Evolutionary conservation across 192 early-diverging fungal species (phyloP), one percentile per base, ranked within the genome.

Genomic region (Pilobolus umbonatus): DNA sequence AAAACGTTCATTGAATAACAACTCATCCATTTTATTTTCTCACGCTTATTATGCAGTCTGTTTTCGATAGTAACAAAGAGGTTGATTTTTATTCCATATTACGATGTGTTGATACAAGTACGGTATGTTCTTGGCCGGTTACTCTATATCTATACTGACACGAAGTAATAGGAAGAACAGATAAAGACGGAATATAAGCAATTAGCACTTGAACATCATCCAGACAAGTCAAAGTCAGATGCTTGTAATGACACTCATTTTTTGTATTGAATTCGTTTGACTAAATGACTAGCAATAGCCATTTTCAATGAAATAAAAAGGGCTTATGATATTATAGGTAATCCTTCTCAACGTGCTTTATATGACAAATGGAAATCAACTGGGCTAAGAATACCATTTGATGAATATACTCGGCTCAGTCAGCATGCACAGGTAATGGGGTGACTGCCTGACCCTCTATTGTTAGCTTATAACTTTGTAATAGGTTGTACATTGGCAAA

Each of bases 401-500:
- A 43, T 25, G 66, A 62, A 4, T 68, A 40, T 51, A 31, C 42
- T n/a, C 53, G 50, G 9, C 60, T 68, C 29, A 47, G 59, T 29
- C 3, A 32, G 2, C 66, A 68, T 51, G 60, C 53, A 28, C 66
- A 68, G 45, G 66, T 62, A 57, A 67, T n/a, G n/a, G n/a, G n/a
- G n/a, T n/a, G n/a, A n/a, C n/a, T n/a, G n/a, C n/a, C n/a, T n/a
- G n/a, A n/a, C n/a, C n/a, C n/a, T n/a, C n/a, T n/a, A n/a, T n/a
- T n/a, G n/a, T n/a, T n/a, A n/a, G n/a, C n/a, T n/a, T n/a, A n/a
- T n/a, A n/a, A n/a, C n/a, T n/a, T n/a, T n/a, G n/a, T n/a, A n/a
- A n/a, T n/a, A n/a, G n/a, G n/a, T n/a, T n/a, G n/a, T n/a, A n/a
- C n/a, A n/a, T n/a, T n/a, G n/a, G n/a, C n/a, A n/a, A n/a, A n/a